Conservation (phyloP, 306 rosid species). For the Sphenostylis stenocarpa region DNA sequence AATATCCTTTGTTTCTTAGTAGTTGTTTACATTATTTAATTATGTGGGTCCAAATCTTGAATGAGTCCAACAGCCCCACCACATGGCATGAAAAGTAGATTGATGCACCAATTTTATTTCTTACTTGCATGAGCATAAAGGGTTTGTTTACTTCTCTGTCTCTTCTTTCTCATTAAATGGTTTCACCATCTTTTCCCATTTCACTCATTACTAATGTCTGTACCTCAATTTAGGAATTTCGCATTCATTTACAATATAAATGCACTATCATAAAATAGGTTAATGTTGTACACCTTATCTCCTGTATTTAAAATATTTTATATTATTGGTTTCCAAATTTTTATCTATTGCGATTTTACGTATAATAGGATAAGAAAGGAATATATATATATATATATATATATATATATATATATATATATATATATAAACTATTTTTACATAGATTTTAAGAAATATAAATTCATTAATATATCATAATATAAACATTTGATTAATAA, state of each 20-base stretch:
- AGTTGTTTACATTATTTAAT: background rate
- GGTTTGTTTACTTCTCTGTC: background rate
- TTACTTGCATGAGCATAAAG: background rate
- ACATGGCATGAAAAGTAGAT: background rate
- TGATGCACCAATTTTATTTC: background rate
- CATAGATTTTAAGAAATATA: too few relatives aligned
- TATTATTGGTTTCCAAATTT: too few relatives aligned
- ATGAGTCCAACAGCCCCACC: constrained; percentile 11
- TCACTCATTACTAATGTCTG: background rate
- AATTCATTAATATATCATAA: too few relatives aligned
- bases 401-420: too few relatives aligned
- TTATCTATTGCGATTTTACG: too few relatives aligned
- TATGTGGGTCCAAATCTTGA: constrained; percentile 1
- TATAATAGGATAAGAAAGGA: too few relatives aligned
- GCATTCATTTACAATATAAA: background rate
- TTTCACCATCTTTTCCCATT: background rate
- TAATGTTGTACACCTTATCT: too few relatives aligned
- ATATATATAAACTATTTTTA: too few relatives aligned
- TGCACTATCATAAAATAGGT: background rate
- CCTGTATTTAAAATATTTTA: too few relatives aligned
- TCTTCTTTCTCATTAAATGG: background rate
- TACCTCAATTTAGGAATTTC: background rate
- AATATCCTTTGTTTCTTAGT: background rate
- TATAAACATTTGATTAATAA: too few relatives aligned
- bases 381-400: too few relatives aligned